phyloP scores from a whole-genome alignment of 768 basidiomycete genomes.

The Suillus spraguei region DNA sequence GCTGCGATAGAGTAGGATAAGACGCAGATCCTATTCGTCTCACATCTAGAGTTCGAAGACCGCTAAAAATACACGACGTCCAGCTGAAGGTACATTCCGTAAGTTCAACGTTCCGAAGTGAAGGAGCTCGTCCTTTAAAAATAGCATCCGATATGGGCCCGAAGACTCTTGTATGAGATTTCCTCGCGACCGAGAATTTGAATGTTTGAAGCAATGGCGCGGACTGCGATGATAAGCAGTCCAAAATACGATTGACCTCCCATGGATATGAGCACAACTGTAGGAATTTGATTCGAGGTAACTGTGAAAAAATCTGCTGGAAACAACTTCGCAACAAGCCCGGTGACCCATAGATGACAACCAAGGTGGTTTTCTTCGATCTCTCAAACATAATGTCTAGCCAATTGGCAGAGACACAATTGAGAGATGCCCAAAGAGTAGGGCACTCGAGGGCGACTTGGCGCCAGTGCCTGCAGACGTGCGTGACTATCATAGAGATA shows the following conservation, averaged over 20 bases:
- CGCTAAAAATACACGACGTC: slow-evolving; percentile 37
- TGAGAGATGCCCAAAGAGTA: slow-evolving; percentile 55
- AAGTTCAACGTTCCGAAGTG: slow-evolving; percentile 40
- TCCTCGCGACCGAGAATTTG: slow-evolving; percentile 22
- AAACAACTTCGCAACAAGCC: background rate
- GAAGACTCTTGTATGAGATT: slow-evolving; percentile 18
- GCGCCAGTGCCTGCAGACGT: slow-evolving; percentile 65
- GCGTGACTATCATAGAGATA: slow-evolving; percentile 51
- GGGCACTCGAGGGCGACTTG: slow-evolving; percentile 51
- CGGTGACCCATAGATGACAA: slow-evolving; percentile 32
- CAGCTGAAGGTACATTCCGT: slow-evolving; percentile 36
- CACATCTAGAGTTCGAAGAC: slow-evolving; percentile 22
- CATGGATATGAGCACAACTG: slow-evolving; percentile 25
- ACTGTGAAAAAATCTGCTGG: slow-evolving; percentile 30
- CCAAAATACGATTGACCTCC: slow-evolving; percentile 25
- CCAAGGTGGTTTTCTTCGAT: slow-evolving; percentile 42
- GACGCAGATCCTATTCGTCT: background rate
- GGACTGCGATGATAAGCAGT: slow-evolving; percentile 20
- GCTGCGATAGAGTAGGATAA: background rate
- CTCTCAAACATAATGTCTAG: slow-evolving; percentile 46
- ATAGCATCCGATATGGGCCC: slow-evolving; percentile 29
- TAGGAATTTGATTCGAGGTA: slow-evolving; percentile 37
- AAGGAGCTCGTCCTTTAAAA: slow-evolving; percentile 35
- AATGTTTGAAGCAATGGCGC: slow-evolving; percentile 40
- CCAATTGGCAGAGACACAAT: slow-evolving; percentile 37